A percentile compares a stretch with the other conserved stretches of the same genome.
These are phyloP conservation scores for Moesziomyces antarcticus DNA, from an alignment of 1,284 basidiomycete species.

Conservation along the genomic window DNA sequence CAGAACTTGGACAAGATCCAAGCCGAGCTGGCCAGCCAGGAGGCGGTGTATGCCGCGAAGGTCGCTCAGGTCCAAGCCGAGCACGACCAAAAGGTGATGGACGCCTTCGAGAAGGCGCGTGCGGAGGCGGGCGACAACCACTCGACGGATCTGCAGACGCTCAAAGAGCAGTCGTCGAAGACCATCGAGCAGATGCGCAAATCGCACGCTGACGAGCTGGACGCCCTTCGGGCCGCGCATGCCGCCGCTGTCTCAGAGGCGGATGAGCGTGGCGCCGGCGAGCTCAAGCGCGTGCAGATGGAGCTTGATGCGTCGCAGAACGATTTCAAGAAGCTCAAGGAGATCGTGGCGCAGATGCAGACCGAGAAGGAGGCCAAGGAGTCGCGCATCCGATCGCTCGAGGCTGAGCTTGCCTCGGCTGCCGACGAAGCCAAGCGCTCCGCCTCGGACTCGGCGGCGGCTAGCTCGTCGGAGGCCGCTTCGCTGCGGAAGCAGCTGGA, in stretches of 20 bases:
- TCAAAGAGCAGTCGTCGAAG: constrained; percentile 39
- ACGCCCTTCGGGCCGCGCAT: constrained; percentile 30
- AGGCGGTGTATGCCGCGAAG: constrained; percentile 42
- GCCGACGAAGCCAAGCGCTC: constrained; percentile 39
- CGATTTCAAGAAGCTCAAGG: constrained; percentile 49
- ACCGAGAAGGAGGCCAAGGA: constrained; percentile 37
- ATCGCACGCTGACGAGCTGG: constrained; percentile 45
- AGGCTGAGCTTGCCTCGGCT: constrained; percentile 31
- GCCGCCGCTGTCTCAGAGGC: constrained; percentile 30
- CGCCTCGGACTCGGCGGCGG: constrained; percentile 23
- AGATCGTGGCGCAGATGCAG: constrained; percentile 27
- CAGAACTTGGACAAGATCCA: constrained; percentile 35
- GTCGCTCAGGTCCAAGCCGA: constrained; percentile 47
- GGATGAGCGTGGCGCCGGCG: constrained; percentile 16
- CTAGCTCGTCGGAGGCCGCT: constrained; percentile 26
- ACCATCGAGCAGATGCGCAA: constrained; percentile 45
- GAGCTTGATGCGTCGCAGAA: constrained; percentile 42
- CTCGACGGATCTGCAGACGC: constrained; percentile 43
- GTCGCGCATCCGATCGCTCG: constrained; percentile 22
- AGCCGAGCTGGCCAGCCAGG: constrained; percentile 36
- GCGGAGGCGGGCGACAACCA: constrained; percentile 50
- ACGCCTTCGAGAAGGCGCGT: constrained; percentile 50
- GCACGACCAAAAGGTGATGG: constrained; percentile 47
- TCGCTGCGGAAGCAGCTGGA: constrained; percentile 33
- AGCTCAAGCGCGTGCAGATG: constrained; percentile 39